A percentile compares a stretch with the other conserved stretches of the same genome.
Conservation (phyloP, 495 filamentous ascomycete genomes). For the Baudoinia panamericana region DNA sequence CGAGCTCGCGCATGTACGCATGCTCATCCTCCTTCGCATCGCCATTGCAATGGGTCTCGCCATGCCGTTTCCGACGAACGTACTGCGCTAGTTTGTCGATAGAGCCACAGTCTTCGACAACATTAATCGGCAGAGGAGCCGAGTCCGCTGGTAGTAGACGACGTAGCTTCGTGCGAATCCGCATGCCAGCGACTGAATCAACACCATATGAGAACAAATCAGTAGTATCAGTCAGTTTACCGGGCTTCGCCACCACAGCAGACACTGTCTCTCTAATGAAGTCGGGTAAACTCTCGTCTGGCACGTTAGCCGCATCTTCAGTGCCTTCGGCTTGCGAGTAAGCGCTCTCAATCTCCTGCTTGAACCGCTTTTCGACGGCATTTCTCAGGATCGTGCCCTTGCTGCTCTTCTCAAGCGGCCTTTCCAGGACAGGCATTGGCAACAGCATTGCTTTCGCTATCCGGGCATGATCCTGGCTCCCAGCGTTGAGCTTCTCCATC, state of each 20-base stretch:
- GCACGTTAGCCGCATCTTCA: constrained; percentile 24
- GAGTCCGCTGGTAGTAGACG: constrained; percentile 32
- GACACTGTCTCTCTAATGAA: constrained; percentile 25
- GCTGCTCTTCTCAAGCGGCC: constrained; percentile 36
- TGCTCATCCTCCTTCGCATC: constrained; percentile 3
- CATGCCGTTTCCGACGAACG: constrained; percentile 13
- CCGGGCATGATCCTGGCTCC: constrained; percentile 32
- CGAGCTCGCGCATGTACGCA: constrained; percentile 25
- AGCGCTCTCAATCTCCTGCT: constrained; percentile 30
- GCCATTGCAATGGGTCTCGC: constrained; percentile 6
- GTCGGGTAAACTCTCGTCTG: constrained; percentile 4
- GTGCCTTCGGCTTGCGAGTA: constrained; percentile 23
- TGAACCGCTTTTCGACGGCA: constrained; percentile 31
- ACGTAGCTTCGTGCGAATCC: constrained; percentile 35
- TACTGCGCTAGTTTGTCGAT: constrained; percentile 25
- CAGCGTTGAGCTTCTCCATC: constrained; percentile 31
- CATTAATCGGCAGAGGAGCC: constrained; percentile 27
- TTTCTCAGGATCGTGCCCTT: constrained; percentile 41
- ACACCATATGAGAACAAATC: constrained; percentile 45
- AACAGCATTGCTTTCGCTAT: constrained; percentile 36
- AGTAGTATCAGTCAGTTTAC: constrained; percentile 22
- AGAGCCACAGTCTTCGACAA: constrained; percentile 40
- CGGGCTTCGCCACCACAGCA: background rate
- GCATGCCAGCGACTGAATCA: constrained; percentile 42
- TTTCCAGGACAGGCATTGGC: constrained; percentile 22